Percentiles rank a stretch among this genome's conserved stretches.
Evolutionary conservation across 768 basidiomycete genomes (phyloP).

Genomic region (Amanita rubescens): DNA sequence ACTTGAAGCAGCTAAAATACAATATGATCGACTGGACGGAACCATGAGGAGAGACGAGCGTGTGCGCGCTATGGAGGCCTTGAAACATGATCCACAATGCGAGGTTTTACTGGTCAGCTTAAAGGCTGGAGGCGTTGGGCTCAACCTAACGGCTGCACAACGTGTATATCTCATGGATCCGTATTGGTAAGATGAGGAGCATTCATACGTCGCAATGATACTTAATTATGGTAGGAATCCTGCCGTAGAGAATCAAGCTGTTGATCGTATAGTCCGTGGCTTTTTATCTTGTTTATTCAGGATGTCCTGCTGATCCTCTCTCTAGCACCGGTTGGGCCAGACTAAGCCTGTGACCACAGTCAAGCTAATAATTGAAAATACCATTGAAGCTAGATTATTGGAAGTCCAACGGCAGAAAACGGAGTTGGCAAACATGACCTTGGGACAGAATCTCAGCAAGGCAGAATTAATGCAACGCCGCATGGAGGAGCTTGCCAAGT

Average conservation of each 20-base stretch:
- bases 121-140: constrained; percentile 93
- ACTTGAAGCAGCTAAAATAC: constrained; percentile 72
- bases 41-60: constrained; percentile 98
- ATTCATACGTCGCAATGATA: not conserved
- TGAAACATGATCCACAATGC: constrained; percentile 83
- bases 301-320: not conserved
- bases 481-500: constrained; percentile 77
- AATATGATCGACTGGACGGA: constrained; percentile 89
- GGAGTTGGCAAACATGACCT: constrained; percentile 88
- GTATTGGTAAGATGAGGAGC: constrained; percentile 61
- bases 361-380: constrained; percentile 90
- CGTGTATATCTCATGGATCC: constrained; percentile 96
- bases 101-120: constrained; percentile 95
- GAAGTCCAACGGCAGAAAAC: constrained; percentile 95
- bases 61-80: constrained; percentile 82
- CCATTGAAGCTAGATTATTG: constrained; percentile 88
- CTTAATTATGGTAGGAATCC: constrained; percentile 62
- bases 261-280: constrained; percentile 83
- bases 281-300: not conserved
- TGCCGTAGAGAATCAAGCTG: constrained; percentile 95
- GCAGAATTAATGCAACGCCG: constrained; percentile 82
- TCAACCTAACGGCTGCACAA: constrained; percentile 92
- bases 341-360: constrained; percentile 85
- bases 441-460: constrained; percentile 82
- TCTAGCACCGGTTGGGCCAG: constrained; percentile 92